Evolutionary conservation across 768 basidiomycete genomes (phyloP).

Genomic region (Boletus subparvulus): DNA sequence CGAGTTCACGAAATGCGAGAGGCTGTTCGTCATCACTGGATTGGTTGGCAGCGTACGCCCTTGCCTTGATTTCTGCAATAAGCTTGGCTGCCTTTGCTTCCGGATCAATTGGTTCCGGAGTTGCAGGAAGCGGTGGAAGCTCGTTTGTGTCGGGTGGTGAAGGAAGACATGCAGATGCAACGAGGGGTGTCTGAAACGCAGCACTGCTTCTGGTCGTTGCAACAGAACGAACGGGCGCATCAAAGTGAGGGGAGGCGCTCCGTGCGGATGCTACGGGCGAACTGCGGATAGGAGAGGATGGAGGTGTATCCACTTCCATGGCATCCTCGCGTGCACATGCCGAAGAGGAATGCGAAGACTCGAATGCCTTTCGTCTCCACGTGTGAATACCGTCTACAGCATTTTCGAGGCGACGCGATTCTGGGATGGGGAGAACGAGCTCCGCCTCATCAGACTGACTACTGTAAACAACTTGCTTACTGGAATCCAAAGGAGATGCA

Average conservation of each 20-base stretch:
- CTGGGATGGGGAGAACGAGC: constrained; percentile 35
- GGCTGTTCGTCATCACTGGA: constrained; percentile 45
- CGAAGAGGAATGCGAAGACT: constrained; percentile 11
- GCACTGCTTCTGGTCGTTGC: constrained; percentile 2
- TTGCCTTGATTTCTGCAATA: constrained; percentile 65
- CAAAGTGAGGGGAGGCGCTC: constrained; percentile 4
- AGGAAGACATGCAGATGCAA: constrained; percentile 13
- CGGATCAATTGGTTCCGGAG: constrained; percentile 32
- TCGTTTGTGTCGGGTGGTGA: constrained; percentile 27
- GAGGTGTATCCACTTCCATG: constrained; percentile 17
- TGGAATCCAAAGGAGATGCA: constrained; percentile 23
- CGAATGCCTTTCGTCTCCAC: constrained; percentile 41
- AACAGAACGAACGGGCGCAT: constrained; percentile 5
- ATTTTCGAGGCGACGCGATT: constrained; percentile 27
- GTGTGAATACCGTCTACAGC: constrained; percentile 40
- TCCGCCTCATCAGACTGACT: constrained; percentile 71
- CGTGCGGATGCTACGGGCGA: constrained; percentile 8
- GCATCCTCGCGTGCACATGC: constrained; percentile 2
- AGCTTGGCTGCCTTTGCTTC: constrained; percentile 53
- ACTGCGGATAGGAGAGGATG: constrained; percentile 10
- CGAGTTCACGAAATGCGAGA: constrained; percentile 43
- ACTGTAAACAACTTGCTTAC: constrained; percentile 49
- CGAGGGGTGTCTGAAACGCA: constrained; percentile 14
- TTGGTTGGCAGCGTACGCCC: constrained; percentile 46
- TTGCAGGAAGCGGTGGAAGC: constrained; percentile 25